Conservation (phyloP, 2,329 filamentous ascomycete genomes). For the Byssoonygena ceratinophila region DNA sequence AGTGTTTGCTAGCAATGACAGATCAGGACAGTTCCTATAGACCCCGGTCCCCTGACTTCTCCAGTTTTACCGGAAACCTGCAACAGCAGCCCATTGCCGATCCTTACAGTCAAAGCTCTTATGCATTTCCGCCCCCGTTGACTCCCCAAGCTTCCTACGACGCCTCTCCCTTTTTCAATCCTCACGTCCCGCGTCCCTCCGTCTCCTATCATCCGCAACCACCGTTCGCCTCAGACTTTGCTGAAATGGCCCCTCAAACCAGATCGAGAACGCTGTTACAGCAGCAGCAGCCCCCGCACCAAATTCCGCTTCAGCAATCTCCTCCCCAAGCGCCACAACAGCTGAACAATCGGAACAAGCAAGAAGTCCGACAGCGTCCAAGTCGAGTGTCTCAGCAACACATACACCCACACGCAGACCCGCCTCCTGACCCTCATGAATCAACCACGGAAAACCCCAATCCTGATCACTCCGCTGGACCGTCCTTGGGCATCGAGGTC, state of each 20-base stretch:
- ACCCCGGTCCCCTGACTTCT: conserved; percentile 43
- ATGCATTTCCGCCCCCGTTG: conserved; percentile 25
- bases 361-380: neutral
- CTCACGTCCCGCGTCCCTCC: conserved; percentile 27
- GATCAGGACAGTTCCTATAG: conserved; percentile 38
- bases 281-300: conserved; percentile 17
- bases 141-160: conserved; percentile 37
- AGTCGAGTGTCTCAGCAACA: conserved; percentile 5
- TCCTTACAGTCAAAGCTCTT: conserved; percentile 20
- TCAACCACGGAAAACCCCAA: conserved; percentile 14
- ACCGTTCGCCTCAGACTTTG: conserved; percentile 15
- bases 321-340: conserved; percentile 6
- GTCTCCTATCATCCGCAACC: conserved; percentile 29
- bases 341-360: neutral
- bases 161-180: conserved; percentile 38
- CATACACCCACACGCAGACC: conserved; percentile 11
- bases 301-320: conserved; percentile 4
- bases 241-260: conserved; percentile 36
- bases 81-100: conserved; percentile 26
- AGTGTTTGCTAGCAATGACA: conserved; percentile 30
- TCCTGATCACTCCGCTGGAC: conserved; percentile 17
- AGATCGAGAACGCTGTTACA: conserved; percentile 26
- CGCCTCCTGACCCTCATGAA: conserved; percentile 20
- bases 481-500: conserved; percentile 56
- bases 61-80: conserved; percentile 37